Evolutionary conservation across 78 protist species (phyloP).

Genomic region (Bigelowiella natans): DNA sequence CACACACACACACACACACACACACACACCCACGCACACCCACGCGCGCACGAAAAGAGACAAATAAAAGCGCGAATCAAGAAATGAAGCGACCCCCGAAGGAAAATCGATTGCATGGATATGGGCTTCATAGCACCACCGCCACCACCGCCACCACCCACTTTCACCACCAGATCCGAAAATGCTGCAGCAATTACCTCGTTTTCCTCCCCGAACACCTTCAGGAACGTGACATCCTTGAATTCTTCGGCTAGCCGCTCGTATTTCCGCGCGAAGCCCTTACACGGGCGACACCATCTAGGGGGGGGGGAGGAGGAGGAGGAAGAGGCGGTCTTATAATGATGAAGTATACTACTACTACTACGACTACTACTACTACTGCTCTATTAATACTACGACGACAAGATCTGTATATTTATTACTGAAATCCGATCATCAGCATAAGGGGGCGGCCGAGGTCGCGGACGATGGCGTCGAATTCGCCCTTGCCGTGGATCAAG

Average conservation of each 20-base stretch:
- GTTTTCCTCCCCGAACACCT: neutral
- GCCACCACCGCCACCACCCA: neutral
- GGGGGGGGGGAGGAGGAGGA: neutral
- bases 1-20: neutral
- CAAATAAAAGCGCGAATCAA: too few relatives aligned
- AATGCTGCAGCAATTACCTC: neutral
- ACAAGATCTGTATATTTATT: neutral
- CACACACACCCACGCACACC: neutral
- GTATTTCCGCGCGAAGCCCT: neutral
- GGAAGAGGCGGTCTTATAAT: neutral
- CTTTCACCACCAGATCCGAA: neutral
- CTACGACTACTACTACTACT: too few relatives aligned
- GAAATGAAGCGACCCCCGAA: too few relatives aligned
- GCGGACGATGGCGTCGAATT: too few relatives aligned
- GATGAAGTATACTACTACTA: neutral
- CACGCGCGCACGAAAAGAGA: too few relatives aligned
- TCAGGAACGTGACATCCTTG: neutral
- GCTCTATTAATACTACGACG: too few relatives aligned
- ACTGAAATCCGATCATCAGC: neutral
- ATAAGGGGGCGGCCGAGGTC: neutral
- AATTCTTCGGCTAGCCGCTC: neutral
- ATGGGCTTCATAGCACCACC: too few relatives aligned
- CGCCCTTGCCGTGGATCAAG: too few relatives aligned
- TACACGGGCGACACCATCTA: neutral
- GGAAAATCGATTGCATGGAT: too few relatives aligned